These are phyloP conservation scores for Anthoceros angustus DNA, from an alignment of 225 moss, liverwort and hornwort species.

Conservation along the genomic window DNA sequence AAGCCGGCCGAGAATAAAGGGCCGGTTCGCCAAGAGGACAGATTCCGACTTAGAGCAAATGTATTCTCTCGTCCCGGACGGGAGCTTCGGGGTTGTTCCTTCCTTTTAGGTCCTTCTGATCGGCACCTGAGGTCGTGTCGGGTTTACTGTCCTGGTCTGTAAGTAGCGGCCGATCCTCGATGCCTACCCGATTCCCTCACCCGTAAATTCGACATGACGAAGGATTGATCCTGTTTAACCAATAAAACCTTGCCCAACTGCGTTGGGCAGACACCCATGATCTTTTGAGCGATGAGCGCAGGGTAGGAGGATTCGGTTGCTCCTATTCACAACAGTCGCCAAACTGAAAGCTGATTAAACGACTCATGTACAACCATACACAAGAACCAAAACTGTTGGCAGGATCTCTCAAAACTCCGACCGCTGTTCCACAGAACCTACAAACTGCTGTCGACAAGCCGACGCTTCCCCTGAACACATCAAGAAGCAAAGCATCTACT, in stretches of 20 bases:
- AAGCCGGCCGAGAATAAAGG: constrained; percentile 84
- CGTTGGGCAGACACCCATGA: too few relatives aligned
- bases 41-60: constrained; percentile 43
- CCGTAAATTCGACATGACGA: not conserved
- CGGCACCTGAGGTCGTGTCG: not conserved
- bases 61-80: constrained; percentile 26
- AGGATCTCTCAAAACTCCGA: too few relatives aligned
- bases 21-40: constrained; percentile 74
- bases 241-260: too few relatives aligned
- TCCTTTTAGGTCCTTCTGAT: constrained; percentile 21
- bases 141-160: not conserved
- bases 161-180: not conserved
- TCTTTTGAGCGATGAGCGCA: too few relatives aligned
- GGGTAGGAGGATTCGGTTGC: too few relatives aligned
- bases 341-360: too few relatives aligned
- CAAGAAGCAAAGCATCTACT: not conserved
- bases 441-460: too few relatives aligned
- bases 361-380: too few relatives aligned
- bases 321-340: too few relatives aligned
- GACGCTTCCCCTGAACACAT: too few relatives aligned
- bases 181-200: not conserved
- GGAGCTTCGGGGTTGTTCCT: constrained; percentile 56
- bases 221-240: not conserved
- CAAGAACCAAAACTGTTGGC: too few relatives aligned
- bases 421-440: too few relatives aligned